These are phyloP conservation scores for Melanomma pulvis-pyrius DNA, from an alignment of 495 filamentous ascomycete species.

Conservation along the genomic window DNA sequence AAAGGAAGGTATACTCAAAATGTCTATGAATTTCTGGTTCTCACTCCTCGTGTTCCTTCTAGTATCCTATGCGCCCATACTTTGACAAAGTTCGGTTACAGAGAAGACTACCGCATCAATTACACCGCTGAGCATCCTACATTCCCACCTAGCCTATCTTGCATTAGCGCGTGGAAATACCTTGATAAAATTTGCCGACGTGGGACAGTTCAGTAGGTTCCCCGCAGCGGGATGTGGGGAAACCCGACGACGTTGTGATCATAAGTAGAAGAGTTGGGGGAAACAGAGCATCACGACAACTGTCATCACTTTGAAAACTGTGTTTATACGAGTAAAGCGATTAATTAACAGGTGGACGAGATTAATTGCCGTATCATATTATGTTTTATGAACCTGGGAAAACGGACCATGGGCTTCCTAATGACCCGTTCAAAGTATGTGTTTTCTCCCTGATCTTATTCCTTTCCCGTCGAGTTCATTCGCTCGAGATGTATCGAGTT, in stretches of 20 bases:
- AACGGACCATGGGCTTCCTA: conserved; percentile 36
- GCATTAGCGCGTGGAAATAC: neutral
- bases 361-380: too few species aligned
- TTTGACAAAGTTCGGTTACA: too few species aligned
- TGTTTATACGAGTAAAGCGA: too few species aligned
- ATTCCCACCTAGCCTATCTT: neutral
- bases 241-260: neutral
- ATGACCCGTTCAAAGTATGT: conserved; percentile 40
- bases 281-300: too few species aligned
- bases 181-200: neutral
- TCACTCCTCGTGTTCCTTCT: too few species aligned
- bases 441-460: neutral
- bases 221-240: neutral
- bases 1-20: too few species aligned
- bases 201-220: neutral
- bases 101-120: too few species aligned
- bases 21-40: too few species aligned
- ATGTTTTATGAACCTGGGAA: conserved; percentile 42
- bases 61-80: too few species aligned
- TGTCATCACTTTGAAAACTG: too few species aligned
- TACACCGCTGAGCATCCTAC: neutral
- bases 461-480: neutral
- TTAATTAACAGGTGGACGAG: too few species aligned
- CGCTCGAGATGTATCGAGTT: neutral
- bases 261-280: too few species aligned